Base-by-base conservation (phyloP, 179 eudicot genomes). In the Nepenthes alata region DNA sequence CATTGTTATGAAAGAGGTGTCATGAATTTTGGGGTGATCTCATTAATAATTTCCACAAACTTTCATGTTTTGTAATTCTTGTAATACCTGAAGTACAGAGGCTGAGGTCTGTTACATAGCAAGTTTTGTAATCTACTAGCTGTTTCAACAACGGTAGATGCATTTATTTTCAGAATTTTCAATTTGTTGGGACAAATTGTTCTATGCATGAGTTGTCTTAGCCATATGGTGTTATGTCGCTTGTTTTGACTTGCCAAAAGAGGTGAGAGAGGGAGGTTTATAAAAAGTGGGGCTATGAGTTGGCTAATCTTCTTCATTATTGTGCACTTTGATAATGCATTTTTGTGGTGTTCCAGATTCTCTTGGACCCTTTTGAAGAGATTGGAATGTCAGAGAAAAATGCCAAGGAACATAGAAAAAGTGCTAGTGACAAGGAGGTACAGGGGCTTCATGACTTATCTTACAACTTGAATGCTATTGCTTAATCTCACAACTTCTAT, bases 351-450 rank as follows among this genome's bases (percentile, higher is more conserved):
- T 81, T 48, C 9, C 49, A 94, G 99, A 74, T 87, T 69, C 80
- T 68, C 73, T 50, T 82, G 53, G 99, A 94, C 82, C 97, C 96
- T 60, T 94, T 94, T 73, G 99, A 94, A 76, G 99, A 94, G 75
- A 74, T 94, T 55, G 79, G 66, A 51, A 67, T 72, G 72, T 83
- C 73, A 3, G 84, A 72, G 36, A 84, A 80, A 72, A 79, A 67
- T 67, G 90, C 89, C 47, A 91, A 94, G 64, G 79, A 85, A 74
- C 99, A 94, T 62, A 80, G 99, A 78, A 85, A 97, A 82, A 94
- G 99, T 72, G 99, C 97, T 38, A 79, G 68, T 65, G 96, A 90
- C 65, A 75, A 89, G 65, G 99, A 94, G 77, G 99, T 94, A 83
- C 25, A 25, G 25, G 0, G 25, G 25, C 25, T 25, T 25, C 25